A percentile compares a stretch with the other conserved stretches of the same genome.
Conservation (phyloP, 306 rosid genomes). For the Lupinus albus region DNA sequence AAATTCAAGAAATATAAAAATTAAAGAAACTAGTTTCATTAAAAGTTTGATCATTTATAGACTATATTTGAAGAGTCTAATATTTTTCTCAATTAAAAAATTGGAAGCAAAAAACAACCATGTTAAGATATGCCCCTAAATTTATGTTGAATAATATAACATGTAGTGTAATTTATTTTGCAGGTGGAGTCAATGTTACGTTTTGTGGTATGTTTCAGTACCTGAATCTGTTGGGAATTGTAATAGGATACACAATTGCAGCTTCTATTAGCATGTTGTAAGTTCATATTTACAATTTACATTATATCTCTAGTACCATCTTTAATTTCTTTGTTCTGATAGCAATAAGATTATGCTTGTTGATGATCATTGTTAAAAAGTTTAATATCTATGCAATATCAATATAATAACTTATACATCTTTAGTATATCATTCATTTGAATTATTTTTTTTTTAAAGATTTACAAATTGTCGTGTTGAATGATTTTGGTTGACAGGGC, state of each 20-base stretch:
- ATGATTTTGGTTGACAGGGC: constrained; percentile 50
- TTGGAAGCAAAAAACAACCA: background rate
- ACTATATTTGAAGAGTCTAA: background rate
- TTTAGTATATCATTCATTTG: no score
- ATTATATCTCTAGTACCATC: background rate
- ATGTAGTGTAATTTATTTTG: constrained; percentile 7
- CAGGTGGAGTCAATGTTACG: constrained; percentile 55
- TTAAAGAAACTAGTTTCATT: background rate
- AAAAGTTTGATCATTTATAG: background rate
- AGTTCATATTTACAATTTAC: constrained; percentile 23
- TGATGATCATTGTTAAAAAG: constrained; percentile 5
- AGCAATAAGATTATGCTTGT: background rate
- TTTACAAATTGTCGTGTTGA: no score
- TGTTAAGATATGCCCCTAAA: background rate
- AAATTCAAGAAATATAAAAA: background rate
- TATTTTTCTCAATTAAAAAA: background rate
- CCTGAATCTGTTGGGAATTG: constrained; percentile 54
- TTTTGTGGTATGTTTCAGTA: constrained; percentile 56
- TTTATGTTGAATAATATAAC: constrained; percentile 4
- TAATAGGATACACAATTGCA: constrained; percentile 66
- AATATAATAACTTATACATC: no score
- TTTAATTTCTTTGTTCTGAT: background rate
- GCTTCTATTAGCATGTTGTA: constrained; percentile 68
- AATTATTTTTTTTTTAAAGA: no score
- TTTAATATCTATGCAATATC: no score